phyloP scores from a whole-genome alignment of 2,329 filamentous ascomycete species.

The Emericellopsis cladophorae region DNA sequence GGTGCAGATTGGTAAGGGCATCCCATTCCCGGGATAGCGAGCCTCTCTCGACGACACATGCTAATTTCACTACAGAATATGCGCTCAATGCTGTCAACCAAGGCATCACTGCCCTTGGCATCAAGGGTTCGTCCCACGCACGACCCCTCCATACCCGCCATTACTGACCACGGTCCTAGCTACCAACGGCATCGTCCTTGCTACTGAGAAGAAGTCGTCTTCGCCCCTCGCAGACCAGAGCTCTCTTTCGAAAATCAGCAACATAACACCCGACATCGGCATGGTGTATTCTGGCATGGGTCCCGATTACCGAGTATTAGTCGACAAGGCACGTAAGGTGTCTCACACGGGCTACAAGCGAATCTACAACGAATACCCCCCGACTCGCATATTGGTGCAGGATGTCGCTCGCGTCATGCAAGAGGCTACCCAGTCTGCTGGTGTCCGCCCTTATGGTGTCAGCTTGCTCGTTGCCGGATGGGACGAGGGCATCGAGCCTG shows the following conservation, averaged over 20 bases:
- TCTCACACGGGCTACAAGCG: constrained; percentile 98
- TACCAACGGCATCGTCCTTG: constrained; percentile 96
- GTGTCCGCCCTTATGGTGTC: constrained; percentile 93
- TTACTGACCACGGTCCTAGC: constrained; percentile 37
- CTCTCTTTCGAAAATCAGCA: constrained; percentile 92
- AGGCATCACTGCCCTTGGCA: constrained; percentile 94
- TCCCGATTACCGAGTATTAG: constrained; percentile 92
- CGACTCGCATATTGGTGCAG: constrained; percentile 96
- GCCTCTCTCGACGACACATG: background rate
- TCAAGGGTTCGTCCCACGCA: constrained; percentile 62
- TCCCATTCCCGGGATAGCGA: background rate
- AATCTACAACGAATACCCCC: constrained; percentile 99
- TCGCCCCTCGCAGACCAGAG: constrained; percentile 91
- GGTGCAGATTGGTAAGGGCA: constrained; percentile 72
- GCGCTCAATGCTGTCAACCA: constrained; percentile 98
- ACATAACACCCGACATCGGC: constrained; percentile 97
- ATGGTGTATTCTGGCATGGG: constrained; percentile 99
- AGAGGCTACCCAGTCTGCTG: constrained; percentile 94
- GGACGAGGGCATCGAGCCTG: constrained; percentile 92
- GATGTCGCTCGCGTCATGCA: constrained; percentile 97
- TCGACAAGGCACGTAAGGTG: constrained; percentile 96
- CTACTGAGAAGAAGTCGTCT: constrained; percentile 98
- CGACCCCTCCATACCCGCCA: background rate
- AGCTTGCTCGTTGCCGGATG: constrained; percentile 91
- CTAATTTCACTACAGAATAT: constrained; percentile 58